phyloP scores from a whole-genome alignment of 345 rosid species.

The Psidium guajava region DNA sequence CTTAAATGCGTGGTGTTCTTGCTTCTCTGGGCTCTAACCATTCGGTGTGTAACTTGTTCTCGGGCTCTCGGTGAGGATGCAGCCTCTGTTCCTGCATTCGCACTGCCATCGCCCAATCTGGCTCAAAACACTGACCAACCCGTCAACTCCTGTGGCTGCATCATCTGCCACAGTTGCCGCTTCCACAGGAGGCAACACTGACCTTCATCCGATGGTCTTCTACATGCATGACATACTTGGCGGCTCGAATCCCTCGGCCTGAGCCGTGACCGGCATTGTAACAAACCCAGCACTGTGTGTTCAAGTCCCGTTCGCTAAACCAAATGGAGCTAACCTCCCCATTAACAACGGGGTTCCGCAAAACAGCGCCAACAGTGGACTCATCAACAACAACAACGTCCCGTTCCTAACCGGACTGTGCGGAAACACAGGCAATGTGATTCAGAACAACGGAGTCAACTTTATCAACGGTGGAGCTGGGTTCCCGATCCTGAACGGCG shows the following conservation, averaged over 20 bases:
- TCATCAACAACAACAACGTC: constrained; percentile 67
- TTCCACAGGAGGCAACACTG: background rate
- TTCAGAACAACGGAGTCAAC: constrained; percentile 35
- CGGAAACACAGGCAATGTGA: constrained; percentile 36
- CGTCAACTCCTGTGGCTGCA: background rate
- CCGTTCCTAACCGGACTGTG: constrained; percentile 74
- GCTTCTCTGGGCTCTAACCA: background rate
- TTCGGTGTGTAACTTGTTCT: background rate
- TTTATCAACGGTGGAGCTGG: constrained; percentile 26
- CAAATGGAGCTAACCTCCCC: constrained; percentile 75
- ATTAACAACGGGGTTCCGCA: constrained; percentile 39
- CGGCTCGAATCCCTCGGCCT: constrained; percentile 65
- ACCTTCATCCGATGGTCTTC: constrained; percentile 32
- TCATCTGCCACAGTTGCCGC: constrained; percentile 11
- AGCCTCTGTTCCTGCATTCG: background rate
- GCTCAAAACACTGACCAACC: background rate
- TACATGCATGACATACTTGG: constrained; percentile 81
- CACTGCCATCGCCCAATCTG: background rate
- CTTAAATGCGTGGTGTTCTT: constrained; percentile 6
- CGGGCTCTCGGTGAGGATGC: background rate
- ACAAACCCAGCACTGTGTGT: constrained; percentile 56
- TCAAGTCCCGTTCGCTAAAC: constrained; percentile 77
- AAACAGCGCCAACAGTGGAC: constrained; percentile 51
- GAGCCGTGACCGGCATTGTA: constrained; percentile 67
- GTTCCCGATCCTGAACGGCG: constrained; percentile 31